A percentile compares a stretch with the other conserved stretches of the same genome.
Conservation (phyloP, 306 rosid genomes). For the Lithocarpus polystachyus region DNA sequence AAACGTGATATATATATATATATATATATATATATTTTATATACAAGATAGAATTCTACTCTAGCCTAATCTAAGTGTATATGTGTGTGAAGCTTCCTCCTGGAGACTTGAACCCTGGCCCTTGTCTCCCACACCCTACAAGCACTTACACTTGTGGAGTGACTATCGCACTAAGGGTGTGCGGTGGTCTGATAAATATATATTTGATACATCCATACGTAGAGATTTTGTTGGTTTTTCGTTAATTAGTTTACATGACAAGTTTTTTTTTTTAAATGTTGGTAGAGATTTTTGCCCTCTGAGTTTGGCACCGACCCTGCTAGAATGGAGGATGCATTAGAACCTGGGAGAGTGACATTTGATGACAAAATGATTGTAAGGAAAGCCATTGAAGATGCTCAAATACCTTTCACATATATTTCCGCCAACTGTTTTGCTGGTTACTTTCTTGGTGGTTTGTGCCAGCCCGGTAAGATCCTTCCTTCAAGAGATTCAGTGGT, state of each 20-base stretch:
- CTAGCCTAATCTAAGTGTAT: too few species aligned
- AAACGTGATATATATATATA: too few species aligned
- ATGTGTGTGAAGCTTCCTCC: too few species aligned
- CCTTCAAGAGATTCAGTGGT: conserved; percentile 58
- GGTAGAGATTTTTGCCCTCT: conserved; percentile 70
- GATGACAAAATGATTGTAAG: conserved; percentile 77
- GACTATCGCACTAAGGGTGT: too few species aligned
- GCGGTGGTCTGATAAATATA: too few species aligned
- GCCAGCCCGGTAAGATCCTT: conserved; percentile 53
- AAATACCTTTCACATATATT: conserved; percentile 67
- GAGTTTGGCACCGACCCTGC: conserved; percentile 77
- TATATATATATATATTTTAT: too few species aligned
- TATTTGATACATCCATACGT: too few species aligned
- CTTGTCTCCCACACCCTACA: too few species aligned
- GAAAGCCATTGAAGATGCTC: conserved; percentile 62
- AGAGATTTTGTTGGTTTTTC: background rate
- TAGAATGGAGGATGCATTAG: conserved; percentile 62
- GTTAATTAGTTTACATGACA: too few species aligned
- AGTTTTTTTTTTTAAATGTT: background rate
- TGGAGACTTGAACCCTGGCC: too few species aligned
- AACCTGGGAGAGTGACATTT: conserved; percentile 75
- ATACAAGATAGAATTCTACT: too few species aligned
- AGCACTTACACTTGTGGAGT: too few species aligned
- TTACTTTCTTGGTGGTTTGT: conserved; percentile 63
- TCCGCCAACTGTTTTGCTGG: conserved; percentile 79